Evolutionary conservation across 1,284 basidiomycete genomes (phyloP).

Genomic region (Xerocomus nothofagi): DNA sequence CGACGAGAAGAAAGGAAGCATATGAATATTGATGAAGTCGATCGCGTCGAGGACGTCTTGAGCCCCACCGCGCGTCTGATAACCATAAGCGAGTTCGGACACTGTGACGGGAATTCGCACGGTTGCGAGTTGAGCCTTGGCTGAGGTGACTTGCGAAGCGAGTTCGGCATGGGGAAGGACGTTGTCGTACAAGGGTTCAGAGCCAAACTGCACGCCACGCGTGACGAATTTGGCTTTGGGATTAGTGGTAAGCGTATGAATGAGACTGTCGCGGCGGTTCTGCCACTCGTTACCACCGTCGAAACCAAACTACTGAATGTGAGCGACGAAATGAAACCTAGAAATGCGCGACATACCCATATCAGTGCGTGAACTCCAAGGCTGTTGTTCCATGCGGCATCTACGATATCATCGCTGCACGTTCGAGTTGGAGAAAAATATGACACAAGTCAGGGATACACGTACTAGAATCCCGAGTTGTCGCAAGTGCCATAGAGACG

Average conservation of each 20-base stretch:
- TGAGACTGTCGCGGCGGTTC: constrained; percentile 51
- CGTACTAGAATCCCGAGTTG: constrained; percentile 62
- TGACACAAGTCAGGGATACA: background rate
- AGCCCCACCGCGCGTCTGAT: constrained; percentile 51
- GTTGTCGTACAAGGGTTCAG: constrained; percentile 69
- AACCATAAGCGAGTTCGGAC: constrained; percentile 50
- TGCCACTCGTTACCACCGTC: constrained; percentile 56
- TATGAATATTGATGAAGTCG: constrained; percentile 69
- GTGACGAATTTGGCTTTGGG: constrained; percentile 68
- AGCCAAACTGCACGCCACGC: constrained; percentile 69
- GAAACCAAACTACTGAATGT: constrained; percentile 56
- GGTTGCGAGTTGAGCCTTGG: constrained; percentile 51
- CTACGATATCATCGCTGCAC: constrained; percentile 63
- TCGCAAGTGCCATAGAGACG: constrained; percentile 73
- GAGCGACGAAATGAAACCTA: background rate
- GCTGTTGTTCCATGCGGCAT: constrained; percentile 68
- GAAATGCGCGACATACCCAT: constrained; percentile 50
- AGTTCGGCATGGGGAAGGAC: constrained; percentile 54
- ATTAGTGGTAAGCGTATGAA: constrained; percentile 58
- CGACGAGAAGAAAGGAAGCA: constrained; percentile 70
- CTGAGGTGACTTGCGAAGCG: constrained; percentile 52
- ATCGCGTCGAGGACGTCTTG: constrained; percentile 60
- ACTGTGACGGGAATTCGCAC: constrained; percentile 69
- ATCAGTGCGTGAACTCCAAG: constrained; percentile 74
- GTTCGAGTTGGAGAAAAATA: background rate